Conservation (phyloP, 164 flowering plant genomes). For the Euptelea pleiosperma region DNA sequence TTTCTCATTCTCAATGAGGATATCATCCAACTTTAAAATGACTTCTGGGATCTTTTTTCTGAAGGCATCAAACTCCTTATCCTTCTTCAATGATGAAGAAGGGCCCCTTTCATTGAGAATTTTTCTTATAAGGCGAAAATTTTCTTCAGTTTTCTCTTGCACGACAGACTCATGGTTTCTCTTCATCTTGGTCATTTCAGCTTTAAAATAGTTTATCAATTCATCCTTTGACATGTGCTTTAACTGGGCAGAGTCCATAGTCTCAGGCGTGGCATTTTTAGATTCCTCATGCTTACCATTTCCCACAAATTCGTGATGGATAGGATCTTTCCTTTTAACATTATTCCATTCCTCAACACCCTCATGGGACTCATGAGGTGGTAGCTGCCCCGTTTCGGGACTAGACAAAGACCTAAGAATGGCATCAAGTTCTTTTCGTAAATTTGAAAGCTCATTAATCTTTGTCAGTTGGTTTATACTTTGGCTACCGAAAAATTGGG, state of each 20-base stretch:
- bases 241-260: constrained; percentile 39
- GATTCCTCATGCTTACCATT: constrained; percentile 44
- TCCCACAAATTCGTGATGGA: constrained; percentile 35
- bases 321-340: constrained; percentile 29
- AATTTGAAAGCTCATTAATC: too few relatives aligned
- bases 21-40: too few relatives aligned
- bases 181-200: constrained; percentile 55
- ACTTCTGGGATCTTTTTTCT: too few relatives aligned
- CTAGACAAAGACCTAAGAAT: constrained; percentile 35
- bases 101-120: constrained; percentile 45
- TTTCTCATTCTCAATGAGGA: constrained; percentile 36
- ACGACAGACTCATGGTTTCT: constrained; percentile 58
- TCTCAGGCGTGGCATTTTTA: constrained; percentile 27
- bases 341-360: constrained; percentile 25
- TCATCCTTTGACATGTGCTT: constrained; percentile 47
- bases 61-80: too few relatives aligned
- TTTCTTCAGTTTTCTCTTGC: constrained; percentile 50
- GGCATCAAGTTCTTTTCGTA: constrained; percentile 49
- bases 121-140: constrained; percentile 47
- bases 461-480: too few relatives aligned
- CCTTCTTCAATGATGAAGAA: constrained; percentile 39
- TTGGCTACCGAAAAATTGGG: too few relatives aligned
- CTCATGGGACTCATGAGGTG: constrained; percentile 48
- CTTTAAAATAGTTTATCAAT: constrained; percentile 41
- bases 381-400: constrained; percentile 37